Base-by-base conservation (phyloP, 805 yeast genomes). In the Metschnikowia noctiluminum region DNA sequence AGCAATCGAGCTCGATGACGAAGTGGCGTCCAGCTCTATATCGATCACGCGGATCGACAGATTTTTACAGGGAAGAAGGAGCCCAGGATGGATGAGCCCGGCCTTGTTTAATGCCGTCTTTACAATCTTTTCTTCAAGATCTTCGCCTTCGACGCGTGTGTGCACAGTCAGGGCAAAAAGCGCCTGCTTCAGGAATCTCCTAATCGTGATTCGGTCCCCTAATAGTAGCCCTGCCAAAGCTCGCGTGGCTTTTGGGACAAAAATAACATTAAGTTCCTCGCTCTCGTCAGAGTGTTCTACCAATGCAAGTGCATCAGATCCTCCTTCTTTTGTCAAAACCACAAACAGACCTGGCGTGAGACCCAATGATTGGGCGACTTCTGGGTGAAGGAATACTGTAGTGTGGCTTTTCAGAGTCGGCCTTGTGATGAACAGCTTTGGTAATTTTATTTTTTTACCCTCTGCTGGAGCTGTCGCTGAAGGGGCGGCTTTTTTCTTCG, bases 61-160 rank as follows among this genome's bases (percentile, higher is more conserved):
- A 14, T 34, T 47, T 7, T 45, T 36, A 34, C 37, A 37, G n/a
- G 55, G 50, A 40, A 74, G 64, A 15, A 51, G 54, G 68, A 77
- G 67, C 7, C 85, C 85, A 0, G 89, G 84, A 59, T 79, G 78
- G 0, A 86, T 53, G 8, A 87, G 60, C 0, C 91, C 90, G 30
- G 77, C 68, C 27, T 83, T 84, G 42, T 72, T 67, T 9, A 84
- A 53, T 0, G 72, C 51, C 36, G 76, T 74, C 43, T 69, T 77
- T 9, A 81, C 56, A 0, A 27, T 64, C 44, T 37, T 70, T 66
- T 42, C 64, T 63, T 2, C 65, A 16, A 31, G 37, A 7, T 32
- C 40, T 8, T 45, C 47, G 7, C 38, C 45, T 6, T 53, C 46
- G 27, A 48, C 42, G 12, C 37, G 35, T 31, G 47, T 49, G 7